These are phyloP conservation scores for Melampsora larici-populina DNA, from an alignment of 1,284 basidiomycete species.

Conservation along the genomic window DNA sequence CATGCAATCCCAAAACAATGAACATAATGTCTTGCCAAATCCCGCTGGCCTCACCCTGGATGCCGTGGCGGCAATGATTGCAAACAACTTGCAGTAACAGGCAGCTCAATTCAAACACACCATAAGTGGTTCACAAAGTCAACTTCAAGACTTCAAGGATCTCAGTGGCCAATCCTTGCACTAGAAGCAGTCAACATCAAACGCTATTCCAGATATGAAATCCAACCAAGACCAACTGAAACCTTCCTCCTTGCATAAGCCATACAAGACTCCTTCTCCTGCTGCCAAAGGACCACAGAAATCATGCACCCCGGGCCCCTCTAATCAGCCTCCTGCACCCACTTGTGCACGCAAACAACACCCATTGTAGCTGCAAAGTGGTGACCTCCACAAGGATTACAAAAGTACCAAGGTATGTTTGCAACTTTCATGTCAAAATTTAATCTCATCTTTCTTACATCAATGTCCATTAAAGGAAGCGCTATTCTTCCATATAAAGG, in stretches of 20 bases:
- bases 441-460: no score
- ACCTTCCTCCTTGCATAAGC: neutral
- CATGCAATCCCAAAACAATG: neutral
- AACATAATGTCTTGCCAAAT: neutral
- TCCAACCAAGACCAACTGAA: neutral
- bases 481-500: conserved; percentile 19
- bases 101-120: neutral
- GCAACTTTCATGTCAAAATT: no score
- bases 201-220: neutral
- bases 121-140: neutral
- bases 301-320: no score
- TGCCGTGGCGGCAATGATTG: neutral
- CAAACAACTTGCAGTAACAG: neutral
- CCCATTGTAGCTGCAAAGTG: no score
- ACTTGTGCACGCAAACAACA: no score
- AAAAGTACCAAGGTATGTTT: no score
- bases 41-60: no score
- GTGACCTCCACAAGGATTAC: no score
- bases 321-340: no score
- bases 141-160: neutral
- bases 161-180: neutral
- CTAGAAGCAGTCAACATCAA: neutral
- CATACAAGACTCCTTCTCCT: neutral
- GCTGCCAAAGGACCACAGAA: neutral
- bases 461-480: neutral